phyloP scores from a whole-genome alignment of 108 stramenopile genomes.

The Fistulifera solaris region DNA sequence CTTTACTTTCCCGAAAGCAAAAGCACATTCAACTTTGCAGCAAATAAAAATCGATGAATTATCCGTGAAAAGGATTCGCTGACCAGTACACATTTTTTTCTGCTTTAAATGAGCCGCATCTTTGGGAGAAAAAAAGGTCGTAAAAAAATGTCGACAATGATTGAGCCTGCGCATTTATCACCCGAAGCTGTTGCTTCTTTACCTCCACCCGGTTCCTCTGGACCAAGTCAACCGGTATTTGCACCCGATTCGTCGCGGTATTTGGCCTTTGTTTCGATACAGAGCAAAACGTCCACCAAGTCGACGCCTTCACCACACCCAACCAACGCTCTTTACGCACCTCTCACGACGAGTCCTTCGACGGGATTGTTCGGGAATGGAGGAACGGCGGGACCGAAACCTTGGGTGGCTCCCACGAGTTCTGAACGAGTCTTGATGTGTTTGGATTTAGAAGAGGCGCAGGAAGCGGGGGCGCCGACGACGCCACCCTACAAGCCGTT shows the following conservation, averaged over 20 bases:
- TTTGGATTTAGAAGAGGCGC: conserved; percentile 4
- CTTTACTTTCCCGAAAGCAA: too few species aligned
- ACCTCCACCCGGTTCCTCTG: conserved; percentile 37
- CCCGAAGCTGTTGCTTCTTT: conserved; percentile 48
- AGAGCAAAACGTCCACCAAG: background rate
- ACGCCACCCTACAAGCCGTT: background rate
- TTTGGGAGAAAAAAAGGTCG: too few species aligned
- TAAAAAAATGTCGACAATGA: too few species aligned
- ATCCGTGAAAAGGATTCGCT: too few species aligned
- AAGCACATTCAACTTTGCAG: too few species aligned
- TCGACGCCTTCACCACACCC: background rate
- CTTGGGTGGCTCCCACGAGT: background rate
- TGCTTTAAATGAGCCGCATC: too few species aligned
- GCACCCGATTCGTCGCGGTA: conserved; percentile 4
- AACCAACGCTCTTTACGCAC: conserved; percentile 1
- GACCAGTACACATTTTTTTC: too few species aligned
- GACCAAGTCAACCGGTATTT: conserved; percentile 12
- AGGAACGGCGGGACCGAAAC: background rate
- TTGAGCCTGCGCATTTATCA: conserved; percentile 6
- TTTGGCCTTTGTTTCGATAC: conserved; percentile 7
- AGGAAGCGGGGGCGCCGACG: background rate
- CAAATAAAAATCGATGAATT: too few species aligned
- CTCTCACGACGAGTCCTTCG: background rate
- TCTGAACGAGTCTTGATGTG: conserved; percentile 6
- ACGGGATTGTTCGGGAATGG: too few species aligned